These are phyloP conservation scores for Raddia guianensis DNA, from an alignment of 176 grass and related monocot species.

Conservation along the genomic window DNA sequence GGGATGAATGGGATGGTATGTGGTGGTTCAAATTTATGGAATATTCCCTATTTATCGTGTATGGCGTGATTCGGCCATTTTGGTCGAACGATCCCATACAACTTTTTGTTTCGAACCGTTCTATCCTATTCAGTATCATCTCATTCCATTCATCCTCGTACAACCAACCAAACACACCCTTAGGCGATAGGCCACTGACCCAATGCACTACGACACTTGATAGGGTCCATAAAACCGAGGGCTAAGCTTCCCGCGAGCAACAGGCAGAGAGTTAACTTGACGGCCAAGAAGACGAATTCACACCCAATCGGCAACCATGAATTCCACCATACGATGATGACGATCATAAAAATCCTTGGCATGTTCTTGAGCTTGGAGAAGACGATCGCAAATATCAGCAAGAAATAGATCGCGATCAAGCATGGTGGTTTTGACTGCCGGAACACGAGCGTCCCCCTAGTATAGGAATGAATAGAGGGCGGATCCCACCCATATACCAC, in stretches of 20 bases:
- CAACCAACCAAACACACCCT: too few relatives aligned
- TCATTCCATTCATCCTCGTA: too few relatives aligned
- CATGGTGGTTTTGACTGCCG: accelerated
- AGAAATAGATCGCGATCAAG: neutral
- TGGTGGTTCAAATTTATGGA: too few relatives aligned
- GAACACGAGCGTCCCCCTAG: neutral
- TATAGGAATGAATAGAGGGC: too few relatives aligned
- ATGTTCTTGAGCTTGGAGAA: neutral
- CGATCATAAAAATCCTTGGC: neutral
- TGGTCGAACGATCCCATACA: too few relatives aligned
- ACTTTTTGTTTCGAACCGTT: too few relatives aligned
- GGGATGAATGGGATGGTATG: too few relatives aligned
- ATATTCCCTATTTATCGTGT: too few relatives aligned
- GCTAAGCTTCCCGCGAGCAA: neutral
- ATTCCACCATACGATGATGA: neutral
- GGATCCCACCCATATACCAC: too few relatives aligned
- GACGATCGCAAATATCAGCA: accelerated
- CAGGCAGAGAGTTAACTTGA: too few relatives aligned
- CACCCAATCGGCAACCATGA: neutral
- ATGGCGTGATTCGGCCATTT: too few relatives aligned
- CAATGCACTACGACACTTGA: neutral
- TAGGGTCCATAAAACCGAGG: neutral
- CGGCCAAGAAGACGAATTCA: neutral
- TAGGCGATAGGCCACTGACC: neutral
- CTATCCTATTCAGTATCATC: too few relatives aligned